These are phyloP conservation scores for Serendipita sp. DNA, from an alignment of 768 basidiomycete species.

Conservation along the genomic window DNA sequence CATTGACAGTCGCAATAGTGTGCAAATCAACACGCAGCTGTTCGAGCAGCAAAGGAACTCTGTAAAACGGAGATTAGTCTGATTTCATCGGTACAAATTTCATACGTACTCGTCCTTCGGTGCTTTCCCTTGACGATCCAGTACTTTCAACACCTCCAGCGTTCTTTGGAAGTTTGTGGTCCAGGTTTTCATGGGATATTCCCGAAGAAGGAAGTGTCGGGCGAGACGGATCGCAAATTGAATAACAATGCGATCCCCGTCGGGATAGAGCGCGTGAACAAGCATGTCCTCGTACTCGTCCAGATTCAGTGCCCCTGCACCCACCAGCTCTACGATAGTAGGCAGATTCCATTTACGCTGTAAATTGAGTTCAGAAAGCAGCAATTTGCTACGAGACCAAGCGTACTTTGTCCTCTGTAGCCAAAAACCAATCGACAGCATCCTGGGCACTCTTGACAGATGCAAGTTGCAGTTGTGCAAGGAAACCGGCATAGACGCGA, in stretches of 20 bases:
- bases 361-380: conserved; percentile 11
- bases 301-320: conserved; percentile 63
- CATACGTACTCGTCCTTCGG: conserved; percentile 59
- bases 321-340: conserved; percentile 77
- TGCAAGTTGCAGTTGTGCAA: conserved; percentile 75
- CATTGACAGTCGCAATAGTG: conserved; percentile 9
- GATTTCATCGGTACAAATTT: background rate
- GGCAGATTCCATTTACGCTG: conserved; percentile 94
- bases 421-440: conserved; percentile 90
- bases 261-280: conserved; percentile 65
- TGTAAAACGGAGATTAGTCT: conserved; percentile 18
- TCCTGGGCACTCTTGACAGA: conserved; percentile 93
- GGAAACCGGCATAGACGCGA: conserved; percentile 74
- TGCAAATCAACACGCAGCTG: conserved; percentile 47
- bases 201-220: conserved; percentile 67
- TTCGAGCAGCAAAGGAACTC: conserved; percentile 57
- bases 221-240: conserved; percentile 72
- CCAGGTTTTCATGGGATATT: conserved; percentile 57
- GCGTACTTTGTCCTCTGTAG: conserved; percentile 87
- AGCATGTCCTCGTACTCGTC: conserved; percentile 77
- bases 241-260: conserved; percentile 60
- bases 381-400: background rate
- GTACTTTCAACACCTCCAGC: conserved; percentile 64
- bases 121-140: conserved; percentile 56
- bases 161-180: conserved; percentile 66